A percentile compares a stretch with the other conserved stretches of the same genome.
These are phyloP conservation scores for Penicillium cosmopolitanum DNA, from an alignment of 495 filamentous ascomycete genomes.

Conservation along the genomic window DNA sequence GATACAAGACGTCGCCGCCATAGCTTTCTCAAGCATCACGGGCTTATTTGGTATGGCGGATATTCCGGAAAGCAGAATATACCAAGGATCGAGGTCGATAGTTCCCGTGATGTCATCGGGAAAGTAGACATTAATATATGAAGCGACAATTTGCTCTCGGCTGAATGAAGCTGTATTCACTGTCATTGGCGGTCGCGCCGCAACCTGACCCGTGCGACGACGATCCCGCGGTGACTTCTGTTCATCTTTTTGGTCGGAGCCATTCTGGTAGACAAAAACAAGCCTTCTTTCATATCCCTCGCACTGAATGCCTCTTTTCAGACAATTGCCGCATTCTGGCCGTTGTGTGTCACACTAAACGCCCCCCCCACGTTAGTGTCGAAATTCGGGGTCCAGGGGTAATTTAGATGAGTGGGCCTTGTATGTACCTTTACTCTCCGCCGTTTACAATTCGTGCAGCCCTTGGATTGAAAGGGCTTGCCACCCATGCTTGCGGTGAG, in stretches of 20 bases:
- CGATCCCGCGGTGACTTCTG: not conserved
- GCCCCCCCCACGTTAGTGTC: not conserved
- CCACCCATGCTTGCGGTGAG: constrained; percentile 8
- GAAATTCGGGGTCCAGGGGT: not conserved
- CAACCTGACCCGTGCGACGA: not conserved
- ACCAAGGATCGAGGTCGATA: constrained; percentile 10
- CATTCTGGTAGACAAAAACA: constrained; percentile 10
- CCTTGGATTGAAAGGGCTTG: constrained; percentile 13
- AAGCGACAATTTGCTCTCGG: constrained; percentile 10
- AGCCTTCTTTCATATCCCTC: constrained; percentile 8
- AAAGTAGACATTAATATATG: constrained; percentile 8
- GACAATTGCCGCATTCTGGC: constrained; percentile 13
- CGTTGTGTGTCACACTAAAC: constrained; percentile 9
- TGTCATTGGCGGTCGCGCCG: not conserved
- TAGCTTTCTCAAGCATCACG: constrained; percentile 13
- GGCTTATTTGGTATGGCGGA: constrained; percentile 10
- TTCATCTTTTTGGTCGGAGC: not conserved
- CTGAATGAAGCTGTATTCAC: not conserved
- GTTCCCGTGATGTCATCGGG: constrained; percentile 10
- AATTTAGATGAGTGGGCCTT: not conserved
- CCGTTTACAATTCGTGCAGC: constrained; percentile 5
- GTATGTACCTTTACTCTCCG: constrained; percentile 12
- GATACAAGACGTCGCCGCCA: constrained; percentile 15
- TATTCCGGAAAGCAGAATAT: constrained; percentile 2
- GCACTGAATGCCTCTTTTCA: constrained; percentile 10